These are phyloP conservation scores for Ascochyta clinopodiicola DNA, from an alignment of 2,329 filamentous ascomycete species.

Conservation along the genomic window DNA sequence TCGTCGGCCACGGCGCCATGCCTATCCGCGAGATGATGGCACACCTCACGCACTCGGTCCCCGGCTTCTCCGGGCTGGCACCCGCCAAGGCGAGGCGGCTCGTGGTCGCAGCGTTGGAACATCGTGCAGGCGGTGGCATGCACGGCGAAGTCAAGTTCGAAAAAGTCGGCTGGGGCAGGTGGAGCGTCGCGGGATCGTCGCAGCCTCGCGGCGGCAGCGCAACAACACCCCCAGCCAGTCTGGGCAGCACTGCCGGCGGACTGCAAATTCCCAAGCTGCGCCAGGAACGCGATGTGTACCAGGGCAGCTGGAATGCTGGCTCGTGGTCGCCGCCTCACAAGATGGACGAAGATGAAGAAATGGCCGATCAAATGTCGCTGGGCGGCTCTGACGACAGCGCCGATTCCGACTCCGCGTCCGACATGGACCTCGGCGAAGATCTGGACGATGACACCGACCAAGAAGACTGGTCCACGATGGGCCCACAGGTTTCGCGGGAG, in stretches of 20 bases:
- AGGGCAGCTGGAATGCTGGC: slow-evolving; percentile 70
- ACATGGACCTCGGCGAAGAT: slow-evolving; percentile 72
- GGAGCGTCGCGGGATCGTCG: slow-evolving; percentile 70
- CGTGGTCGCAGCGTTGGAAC: slow-evolving; percentile 90
- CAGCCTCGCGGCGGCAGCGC: slow-evolving; percentile 55
- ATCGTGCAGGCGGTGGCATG: slow-evolving; percentile 66
- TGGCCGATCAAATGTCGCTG: slow-evolving; percentile 91
- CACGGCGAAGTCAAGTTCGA: slow-evolving; percentile 82
- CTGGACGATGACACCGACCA: slow-evolving; percentile 86
- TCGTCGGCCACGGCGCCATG: slow-evolving; percentile 86
- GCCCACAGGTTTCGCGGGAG: slow-evolving; percentile 62
- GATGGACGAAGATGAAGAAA: slow-evolving; percentile 53
- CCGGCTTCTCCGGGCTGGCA: slow-evolving; percentile 87
- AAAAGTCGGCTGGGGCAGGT: slow-evolving; percentile 97
- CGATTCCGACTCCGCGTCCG: slow-evolving; percentile 75
- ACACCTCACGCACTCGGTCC: slow-evolving; percentile 89
- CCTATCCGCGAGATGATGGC: slow-evolving; percentile 96
- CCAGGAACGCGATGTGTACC: slow-evolving; percentile 48
- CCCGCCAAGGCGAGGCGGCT: slow-evolving; percentile 88
- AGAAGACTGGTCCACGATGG: slow-evolving; percentile 92
- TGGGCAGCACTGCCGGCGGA: slow-evolving; percentile 48
- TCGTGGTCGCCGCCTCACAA: slow-evolving; percentile 70
- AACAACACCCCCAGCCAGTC: slow-evolving; percentile 60
- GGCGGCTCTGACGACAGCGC: slow-evolving; percentile 55
- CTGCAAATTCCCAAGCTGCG: slow-evolving; percentile 55